Evolutionary conservation across 2,329 filamentous ascomycete genomes (phyloP).

Genomic region (Dactylonectria estremocensis): DNA sequence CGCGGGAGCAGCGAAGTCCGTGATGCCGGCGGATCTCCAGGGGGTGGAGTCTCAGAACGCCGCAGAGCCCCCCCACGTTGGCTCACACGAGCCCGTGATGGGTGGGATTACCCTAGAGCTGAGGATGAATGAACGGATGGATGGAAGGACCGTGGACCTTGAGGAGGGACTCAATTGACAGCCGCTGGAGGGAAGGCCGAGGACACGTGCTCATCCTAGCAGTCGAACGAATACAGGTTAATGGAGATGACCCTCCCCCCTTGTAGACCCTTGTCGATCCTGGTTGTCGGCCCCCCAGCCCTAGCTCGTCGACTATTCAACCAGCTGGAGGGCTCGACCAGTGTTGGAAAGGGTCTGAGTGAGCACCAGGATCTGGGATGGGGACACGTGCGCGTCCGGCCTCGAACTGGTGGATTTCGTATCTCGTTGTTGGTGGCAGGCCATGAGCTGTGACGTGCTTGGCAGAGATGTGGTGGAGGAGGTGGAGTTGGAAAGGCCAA

Average conservation of each 20-base stretch:
- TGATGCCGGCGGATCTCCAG: constrained; percentile 36
- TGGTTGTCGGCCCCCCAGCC: constrained; percentile 14
- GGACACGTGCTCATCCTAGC: constrained; percentile 45
- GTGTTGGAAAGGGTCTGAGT: constrained; percentile 16
- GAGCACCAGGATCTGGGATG: constrained; percentile 31
- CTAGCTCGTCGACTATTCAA: constrained; percentile 24
- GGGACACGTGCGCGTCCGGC: constrained; percentile 47
- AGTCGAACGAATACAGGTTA: constrained; percentile 36
- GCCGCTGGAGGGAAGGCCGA: constrained; percentile 22
- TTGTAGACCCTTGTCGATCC: constrained; percentile 27
- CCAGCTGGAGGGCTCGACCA: constrained; percentile 16
- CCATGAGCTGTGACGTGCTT: constrained; percentile 25
- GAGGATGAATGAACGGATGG: constrained; percentile 27
- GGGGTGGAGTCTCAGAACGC: constrained; percentile 40
- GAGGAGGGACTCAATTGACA: constrained; percentile 7
- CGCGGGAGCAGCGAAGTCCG: constrained; percentile 29
- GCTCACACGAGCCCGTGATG: constrained; percentile 45
- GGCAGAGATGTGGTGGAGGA: constrained; percentile 19
- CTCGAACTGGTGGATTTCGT: constrained; percentile 37
- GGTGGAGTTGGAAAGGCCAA: constrained; percentile 16
- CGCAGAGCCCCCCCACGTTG: constrained; percentile 47
- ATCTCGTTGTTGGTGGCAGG: constrained; percentile 24
- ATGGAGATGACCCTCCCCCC: constrained; percentile 10
- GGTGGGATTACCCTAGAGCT: constrained; percentile 42
- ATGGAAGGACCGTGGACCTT: neutral